phyloP scores from a whole-genome alignment of 139 green algal species.

The Auxenochlorella pyrenoidosa region DNA sequence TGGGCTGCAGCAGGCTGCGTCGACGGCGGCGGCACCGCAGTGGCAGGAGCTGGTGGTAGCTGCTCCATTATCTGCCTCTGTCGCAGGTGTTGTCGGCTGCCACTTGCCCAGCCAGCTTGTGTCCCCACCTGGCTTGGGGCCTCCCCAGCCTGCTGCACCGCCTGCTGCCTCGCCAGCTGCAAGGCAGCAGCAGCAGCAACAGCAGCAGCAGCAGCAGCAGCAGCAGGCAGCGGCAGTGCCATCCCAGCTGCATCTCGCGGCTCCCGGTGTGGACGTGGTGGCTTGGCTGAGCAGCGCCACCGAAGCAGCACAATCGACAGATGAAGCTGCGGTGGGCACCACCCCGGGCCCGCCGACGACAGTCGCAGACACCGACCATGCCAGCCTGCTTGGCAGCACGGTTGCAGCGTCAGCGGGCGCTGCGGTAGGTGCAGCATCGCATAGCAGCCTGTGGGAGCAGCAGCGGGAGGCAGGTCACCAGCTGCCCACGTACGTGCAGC shows the following conservation, averaged over 20 bases:
- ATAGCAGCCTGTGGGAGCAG: background rate
- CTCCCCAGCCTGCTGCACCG: too few species aligned
- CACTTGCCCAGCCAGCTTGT: background rate
- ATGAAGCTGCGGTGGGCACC: too few species aligned
- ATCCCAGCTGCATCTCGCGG: background rate
- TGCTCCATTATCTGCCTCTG: background rate
- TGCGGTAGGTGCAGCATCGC: background rate
- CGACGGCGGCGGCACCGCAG: background rate
- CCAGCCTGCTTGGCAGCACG: background rate
- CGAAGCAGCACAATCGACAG: conserved; percentile 1
- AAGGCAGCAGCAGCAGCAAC: background rate
- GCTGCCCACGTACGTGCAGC: background rate
- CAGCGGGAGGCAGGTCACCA: background rate
- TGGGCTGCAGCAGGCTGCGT: background rate
- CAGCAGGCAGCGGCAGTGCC: background rate
- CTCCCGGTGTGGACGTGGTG: background rate
- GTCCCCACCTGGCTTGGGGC: background rate
- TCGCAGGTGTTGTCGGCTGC: background rate
- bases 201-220: background rate
- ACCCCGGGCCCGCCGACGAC: too few species aligned
- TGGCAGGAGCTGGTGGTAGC: background rate
- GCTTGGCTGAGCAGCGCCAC: background rate
- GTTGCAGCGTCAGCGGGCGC: background rate
- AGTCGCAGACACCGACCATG: background rate
- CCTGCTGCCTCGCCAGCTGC: too few species aligned